Conservation (phyloP, 495 filamentous ascomycete species). For the Lophiotrema nucula region DNA sequence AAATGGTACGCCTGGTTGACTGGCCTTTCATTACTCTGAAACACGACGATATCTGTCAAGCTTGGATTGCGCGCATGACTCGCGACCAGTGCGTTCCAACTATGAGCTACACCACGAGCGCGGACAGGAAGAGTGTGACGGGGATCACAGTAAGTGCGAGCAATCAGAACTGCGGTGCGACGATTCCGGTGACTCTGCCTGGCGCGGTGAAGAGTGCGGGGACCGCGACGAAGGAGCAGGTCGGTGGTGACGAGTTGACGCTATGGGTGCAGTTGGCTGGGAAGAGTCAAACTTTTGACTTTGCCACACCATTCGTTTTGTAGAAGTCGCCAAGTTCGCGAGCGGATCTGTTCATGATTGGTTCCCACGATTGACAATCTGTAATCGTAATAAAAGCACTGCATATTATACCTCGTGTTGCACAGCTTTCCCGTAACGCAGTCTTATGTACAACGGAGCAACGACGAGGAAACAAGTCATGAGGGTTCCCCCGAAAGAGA, state of each 20-base stretch:
- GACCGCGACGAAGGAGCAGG: conserved; percentile 51
- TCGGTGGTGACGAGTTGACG: conserved; percentile 58
- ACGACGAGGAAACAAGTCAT: no score
- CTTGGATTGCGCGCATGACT: conserved; percentile 51
- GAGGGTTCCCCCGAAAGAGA: no score
- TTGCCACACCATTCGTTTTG: no score
- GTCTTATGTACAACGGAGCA: no score
- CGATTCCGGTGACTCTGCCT: conserved; percentile 61
- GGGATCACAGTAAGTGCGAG: conserved; percentile 53
- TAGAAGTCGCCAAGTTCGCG: no score
- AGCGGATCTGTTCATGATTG: no score
- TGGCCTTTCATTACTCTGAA: conserved; percentile 59
- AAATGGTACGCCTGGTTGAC: conserved; percentile 52
- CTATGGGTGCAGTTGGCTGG: conserved; percentile 58
- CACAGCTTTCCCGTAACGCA: no score
- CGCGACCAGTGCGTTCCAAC: conserved; percentile 57
- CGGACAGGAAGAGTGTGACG: conserved; percentile 47
- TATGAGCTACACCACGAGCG: conserved; percentile 34
- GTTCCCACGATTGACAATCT: no score
- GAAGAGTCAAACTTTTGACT: no score
- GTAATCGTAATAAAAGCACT: no score
- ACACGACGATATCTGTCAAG: conserved; percentile 55
- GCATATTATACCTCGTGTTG: no score
- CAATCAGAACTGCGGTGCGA: conserved; percentile 50
- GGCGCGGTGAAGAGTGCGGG: conserved; percentile 38